Base-by-base conservation (phyloP, 345 rosid species). In the Isatis tinctoria region DNA sequence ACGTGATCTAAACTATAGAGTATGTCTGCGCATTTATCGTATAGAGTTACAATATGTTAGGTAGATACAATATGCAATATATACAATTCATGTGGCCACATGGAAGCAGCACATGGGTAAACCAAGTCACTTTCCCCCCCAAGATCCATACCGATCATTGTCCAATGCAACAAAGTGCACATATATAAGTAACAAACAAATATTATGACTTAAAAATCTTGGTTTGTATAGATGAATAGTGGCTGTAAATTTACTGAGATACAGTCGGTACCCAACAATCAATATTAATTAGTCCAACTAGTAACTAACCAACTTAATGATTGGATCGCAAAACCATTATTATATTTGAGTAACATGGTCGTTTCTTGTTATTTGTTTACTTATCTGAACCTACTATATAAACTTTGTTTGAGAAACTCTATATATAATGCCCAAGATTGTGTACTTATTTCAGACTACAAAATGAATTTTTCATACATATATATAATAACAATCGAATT, bases 301-400 rank as follows among this genome's bases (percentile, higher is more conserved):
- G n/a, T 59, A 48, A 71, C 76, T 59, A 77, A 72, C 72, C 40
- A 72, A 72, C 73, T 77, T 65, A 51, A 65, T 77, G 76, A 77
- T 77, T 77, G 58, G 73, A 73, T 71, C 64, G 64, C 60, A 40
- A 41, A 28, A 51, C 41, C 48, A 77, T 71, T 77, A 72, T 77
- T 72, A 49, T 24, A n/a, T n/a, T n/a, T n/a, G 77, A 71, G 80
- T 77, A 77, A 77, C 80, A 65, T 77, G 80, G 72, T 63, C 60
- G 37, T 69, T 16, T 49, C 62, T 77, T 69, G 20, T 69, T 77
- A 16, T 56, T 37, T 47, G 22, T 14, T 64, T 36, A 57, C 49
- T 62, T 65, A 72, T 49, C 30, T 59, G 6, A 76, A 52, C 60
- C 75, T 69, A 63, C 60, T 76, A n/a, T n/a, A n/a, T n/a, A 69